Evolutionary conservation across 495 filamentous ascomycete genomes (phyloP).

Genomic region (Melanomma pulvis-pyrius): DNA sequence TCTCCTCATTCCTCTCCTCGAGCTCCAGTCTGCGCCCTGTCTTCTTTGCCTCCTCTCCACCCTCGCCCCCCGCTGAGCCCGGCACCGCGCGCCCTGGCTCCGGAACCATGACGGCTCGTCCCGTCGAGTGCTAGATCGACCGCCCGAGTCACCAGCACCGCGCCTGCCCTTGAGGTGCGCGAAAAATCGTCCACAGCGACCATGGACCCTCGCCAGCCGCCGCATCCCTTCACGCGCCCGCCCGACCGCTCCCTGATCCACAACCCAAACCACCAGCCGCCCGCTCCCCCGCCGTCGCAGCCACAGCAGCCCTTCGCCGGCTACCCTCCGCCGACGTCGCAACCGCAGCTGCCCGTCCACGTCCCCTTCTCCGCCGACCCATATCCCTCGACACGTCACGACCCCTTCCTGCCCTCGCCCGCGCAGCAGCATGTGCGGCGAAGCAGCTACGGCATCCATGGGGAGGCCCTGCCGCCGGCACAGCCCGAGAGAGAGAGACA

Average conservation of each 20-base stretch:
- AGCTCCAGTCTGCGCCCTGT: background rate
- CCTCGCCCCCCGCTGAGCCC: background rate
- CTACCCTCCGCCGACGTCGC: conserved; percentile 36
- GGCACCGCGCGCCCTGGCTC: background rate
- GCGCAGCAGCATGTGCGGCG: conserved; percentile 35
- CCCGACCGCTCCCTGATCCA: conserved; percentile 42
- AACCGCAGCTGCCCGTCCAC: conserved; percentile 45
- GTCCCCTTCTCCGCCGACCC: conserved; percentile 45
- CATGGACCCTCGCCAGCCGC: conserved; percentile 43
- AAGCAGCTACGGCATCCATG: conserved; percentile 39
- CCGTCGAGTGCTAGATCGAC: conserved; percentile 9
- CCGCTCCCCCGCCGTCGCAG: conserved; percentile 27
- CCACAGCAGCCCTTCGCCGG: conserved; percentile 17
- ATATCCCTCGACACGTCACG: conserved; percentile 41
- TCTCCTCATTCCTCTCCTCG: background rate
- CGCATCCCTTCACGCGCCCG: conserved; percentile 37
- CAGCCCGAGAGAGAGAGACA: conserved; percentile 35
- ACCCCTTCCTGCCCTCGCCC: conserved; percentile 43
- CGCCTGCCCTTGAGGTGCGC: background rate
- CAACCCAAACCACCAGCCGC: conserved; percentile 42
- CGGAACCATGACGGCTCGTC: background rate
- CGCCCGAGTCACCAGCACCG: background rate
- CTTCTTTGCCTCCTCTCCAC: background rate
- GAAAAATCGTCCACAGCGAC: conserved; percentile 2
- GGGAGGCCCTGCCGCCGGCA: conserved; percentile 9